Evolutionary conservation across 2,329 filamentous ascomycete genomes (phyloP).

Genomic region (Aspergillus floridensis): DNA sequence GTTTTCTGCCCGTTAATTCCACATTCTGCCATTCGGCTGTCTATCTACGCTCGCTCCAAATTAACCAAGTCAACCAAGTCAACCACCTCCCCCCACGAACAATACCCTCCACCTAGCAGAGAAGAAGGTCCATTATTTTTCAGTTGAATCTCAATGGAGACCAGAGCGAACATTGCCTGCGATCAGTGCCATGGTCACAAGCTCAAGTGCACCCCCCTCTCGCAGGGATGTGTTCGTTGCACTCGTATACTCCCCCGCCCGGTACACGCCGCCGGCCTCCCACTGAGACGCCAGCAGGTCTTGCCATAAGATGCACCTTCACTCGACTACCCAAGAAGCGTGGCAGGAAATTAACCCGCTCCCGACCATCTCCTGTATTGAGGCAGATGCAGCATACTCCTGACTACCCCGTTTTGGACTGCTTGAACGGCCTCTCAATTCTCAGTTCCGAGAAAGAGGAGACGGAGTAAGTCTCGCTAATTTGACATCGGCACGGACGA

Average conservation of each 20-base stretch:
- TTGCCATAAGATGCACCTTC: slow-evolving; percentile 1
- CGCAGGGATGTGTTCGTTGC: slow-evolving; percentile 1
- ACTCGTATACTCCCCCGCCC: not conserved
- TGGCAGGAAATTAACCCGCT: not conserved
- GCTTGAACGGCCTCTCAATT: not conserved
- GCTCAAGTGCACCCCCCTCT: not conserved
- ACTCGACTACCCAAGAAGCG: not conserved
- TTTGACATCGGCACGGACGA: no score
- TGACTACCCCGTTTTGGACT: not conserved
- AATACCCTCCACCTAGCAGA: no score
- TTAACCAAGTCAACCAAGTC: no score
- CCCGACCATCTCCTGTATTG: not conserved
- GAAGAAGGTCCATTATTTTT: not conserved
- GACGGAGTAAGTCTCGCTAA: not conserved
- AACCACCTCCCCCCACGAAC: no score
- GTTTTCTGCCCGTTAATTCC: not conserved
- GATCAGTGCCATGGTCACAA: slow-evolving; percentile 4
- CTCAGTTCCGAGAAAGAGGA: not conserved
- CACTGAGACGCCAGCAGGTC: not conserved
- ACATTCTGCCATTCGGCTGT: not conserved
- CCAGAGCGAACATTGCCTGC: not conserved
- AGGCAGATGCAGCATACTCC: not conserved
- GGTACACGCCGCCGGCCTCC: not conserved
- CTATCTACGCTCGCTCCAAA: not conserved
- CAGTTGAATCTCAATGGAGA: not conserved